Evolutionary conservation across 257 asterid genomes (phyloP).

Genomic region (Petunia secreta): DNA sequence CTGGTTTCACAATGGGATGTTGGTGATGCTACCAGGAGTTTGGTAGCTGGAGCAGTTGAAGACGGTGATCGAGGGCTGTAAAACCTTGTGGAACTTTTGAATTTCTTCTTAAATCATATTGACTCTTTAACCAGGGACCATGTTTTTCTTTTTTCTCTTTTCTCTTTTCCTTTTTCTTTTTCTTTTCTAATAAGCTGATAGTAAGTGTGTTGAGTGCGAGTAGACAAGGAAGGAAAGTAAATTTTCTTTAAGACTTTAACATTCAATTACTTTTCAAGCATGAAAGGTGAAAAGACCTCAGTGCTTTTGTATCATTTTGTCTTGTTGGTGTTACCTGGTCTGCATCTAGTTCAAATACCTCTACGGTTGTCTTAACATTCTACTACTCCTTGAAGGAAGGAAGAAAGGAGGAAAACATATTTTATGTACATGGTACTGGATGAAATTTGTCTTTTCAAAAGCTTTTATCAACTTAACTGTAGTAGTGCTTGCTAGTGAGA

Average conservation of each 20-base stretch:
- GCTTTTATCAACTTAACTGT: not conserved
- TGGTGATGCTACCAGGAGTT: not conserved
- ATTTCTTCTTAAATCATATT: not conserved
- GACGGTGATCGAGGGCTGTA: not conserved
- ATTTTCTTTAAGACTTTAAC: not conserved
- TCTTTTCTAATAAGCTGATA: not conserved
- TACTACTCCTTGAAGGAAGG: slow-evolving; percentile 10
- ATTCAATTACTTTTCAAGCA: not conserved
- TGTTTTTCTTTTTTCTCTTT: not conserved
- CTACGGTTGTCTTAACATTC: not conserved
- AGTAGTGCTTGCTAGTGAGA: not conserved
- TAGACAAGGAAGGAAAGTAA: not conserved
- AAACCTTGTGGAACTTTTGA: not conserved
- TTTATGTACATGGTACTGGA: not conserved
- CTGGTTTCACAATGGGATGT: not conserved
- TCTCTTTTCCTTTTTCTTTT: too few relatives aligned
- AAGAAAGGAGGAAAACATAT: not conserved
- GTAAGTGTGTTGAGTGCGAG: not conserved
- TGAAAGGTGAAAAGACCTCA: not conserved
- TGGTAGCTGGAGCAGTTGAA: slow-evolving; percentile 16
- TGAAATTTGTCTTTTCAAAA: not conserved
- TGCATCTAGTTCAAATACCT: not conserved
- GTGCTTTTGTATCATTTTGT: not conserved
- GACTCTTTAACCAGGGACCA: not conserved
- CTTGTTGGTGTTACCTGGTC: not conserved